These are phyloP conservation scores for Daldinia decipiens DNA, from an alignment of 495 filamentous ascomycete species.

Conservation along the genomic window DNA sequence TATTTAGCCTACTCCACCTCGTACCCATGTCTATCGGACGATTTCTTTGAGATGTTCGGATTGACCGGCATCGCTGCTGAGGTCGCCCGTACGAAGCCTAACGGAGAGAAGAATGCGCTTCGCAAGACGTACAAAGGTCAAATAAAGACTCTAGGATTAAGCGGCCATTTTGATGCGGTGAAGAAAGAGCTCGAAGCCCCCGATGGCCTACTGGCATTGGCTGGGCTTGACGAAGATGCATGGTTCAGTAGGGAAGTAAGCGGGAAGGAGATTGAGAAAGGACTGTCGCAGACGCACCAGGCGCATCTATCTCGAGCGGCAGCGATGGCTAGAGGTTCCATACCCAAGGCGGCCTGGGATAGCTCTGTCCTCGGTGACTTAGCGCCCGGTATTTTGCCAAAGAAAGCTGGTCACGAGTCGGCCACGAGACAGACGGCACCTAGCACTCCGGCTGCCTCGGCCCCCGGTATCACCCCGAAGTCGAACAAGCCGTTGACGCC, in stretches of 20 bases:
- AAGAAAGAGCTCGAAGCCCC: conserved; percentile 55
- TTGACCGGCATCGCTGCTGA: conserved; percentile 60
- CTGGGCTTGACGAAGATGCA: conserved; percentile 63
- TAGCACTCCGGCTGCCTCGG: conserved; percentile 44
- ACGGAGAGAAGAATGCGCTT: conserved; percentile 66
- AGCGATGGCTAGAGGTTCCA: conserved; percentile 59
- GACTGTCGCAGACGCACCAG: conserved; percentile 50
- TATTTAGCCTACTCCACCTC: conserved; percentile 58
- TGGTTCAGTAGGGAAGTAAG: conserved; percentile 62
- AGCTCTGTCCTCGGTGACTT: conserved; percentile 64
- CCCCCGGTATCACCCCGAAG: conserved; percentile 37
- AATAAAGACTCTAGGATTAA: conserved; percentile 64
- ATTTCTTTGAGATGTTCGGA: conserved; percentile 63
- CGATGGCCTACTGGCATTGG: conserved; percentile 57
- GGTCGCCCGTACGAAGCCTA: conserved; percentile 63
- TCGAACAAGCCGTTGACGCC: conserved; percentile 54
- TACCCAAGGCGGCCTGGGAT: conserved; percentile 62
- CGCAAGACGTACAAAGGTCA: conserved; percentile 69
- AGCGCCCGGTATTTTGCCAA: conserved; percentile 43
- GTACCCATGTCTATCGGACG: conserved; percentile 55
- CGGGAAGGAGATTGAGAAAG: conserved; percentile 66
- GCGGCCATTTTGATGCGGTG: conserved; percentile 63
- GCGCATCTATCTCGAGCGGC: conserved; percentile 55
- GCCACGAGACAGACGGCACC: conserved; percentile 56
- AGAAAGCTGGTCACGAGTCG: conserved; percentile 50